Conservation (phyloP, 257 asterid genomes). For the Ophiorrhiza pumila region DNA sequence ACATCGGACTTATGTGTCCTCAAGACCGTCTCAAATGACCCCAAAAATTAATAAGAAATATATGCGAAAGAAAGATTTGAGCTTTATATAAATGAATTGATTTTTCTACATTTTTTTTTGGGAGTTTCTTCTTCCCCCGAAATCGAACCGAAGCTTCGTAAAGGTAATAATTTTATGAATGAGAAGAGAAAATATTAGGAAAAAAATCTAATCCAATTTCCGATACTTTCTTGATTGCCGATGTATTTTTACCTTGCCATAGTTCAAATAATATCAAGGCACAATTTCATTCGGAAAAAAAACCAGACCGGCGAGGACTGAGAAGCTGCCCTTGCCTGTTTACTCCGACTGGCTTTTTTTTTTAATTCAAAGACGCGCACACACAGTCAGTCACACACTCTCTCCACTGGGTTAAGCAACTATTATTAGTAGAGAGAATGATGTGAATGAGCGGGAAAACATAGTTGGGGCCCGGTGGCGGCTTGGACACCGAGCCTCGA, state of each 20-base stretch:
- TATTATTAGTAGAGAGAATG: slow-evolving; percentile 12
- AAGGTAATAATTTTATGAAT: background rate
- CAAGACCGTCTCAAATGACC: too few species aligned
- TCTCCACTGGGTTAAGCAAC: slow-evolving; percentile 63
- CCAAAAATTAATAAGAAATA: too few species aligned
- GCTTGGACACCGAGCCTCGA: slow-evolving; percentile 31
- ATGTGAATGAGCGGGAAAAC: slow-evolving; percentile 71
- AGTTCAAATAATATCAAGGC: background rate
- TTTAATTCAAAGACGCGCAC: too few species aligned
- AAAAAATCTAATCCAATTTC: background rate
- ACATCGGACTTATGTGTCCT: too few species aligned
- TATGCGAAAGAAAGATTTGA: background rate
- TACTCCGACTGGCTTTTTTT: background rate
- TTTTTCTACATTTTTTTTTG: background rate
- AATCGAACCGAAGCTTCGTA: background rate
- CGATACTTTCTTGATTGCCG: background rate
- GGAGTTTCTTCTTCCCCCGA: background rate
- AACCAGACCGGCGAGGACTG: background rate
- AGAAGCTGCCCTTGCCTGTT: background rate
- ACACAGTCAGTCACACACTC: slow-evolving; percentile 18
- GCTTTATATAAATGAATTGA: background rate
- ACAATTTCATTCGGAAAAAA: slow-evolving; percentile 1
- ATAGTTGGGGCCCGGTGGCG: slow-evolving; percentile 16
- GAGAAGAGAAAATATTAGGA: too few species aligned
- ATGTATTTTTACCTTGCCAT: slow-evolving; percentile 18